A percentile compares a stretch with the other conserved stretches of the same genome.
These are phyloP conservation scores for Hypoxylon lienhwacheense DNA, from an alignment of 495 filamentous ascomycete species.

Conservation along the genomic window DNA sequence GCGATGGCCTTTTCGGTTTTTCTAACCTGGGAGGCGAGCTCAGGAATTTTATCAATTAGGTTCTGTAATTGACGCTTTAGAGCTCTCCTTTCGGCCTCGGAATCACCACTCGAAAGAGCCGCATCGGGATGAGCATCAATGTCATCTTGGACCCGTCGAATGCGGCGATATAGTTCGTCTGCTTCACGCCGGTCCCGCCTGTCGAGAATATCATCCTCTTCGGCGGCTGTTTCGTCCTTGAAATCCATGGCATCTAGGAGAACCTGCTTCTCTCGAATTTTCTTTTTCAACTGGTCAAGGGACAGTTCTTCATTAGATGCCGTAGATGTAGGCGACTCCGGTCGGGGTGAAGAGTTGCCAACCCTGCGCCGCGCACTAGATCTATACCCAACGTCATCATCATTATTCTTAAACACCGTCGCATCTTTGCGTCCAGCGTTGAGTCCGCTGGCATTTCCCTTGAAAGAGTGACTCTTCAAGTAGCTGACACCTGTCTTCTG, in stretches of 20 bases:
- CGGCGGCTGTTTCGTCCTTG: slow-evolving; percentile 83
- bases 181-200: slow-evolving; percentile 88
- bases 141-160: slow-evolving; percentile 93
- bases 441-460: slow-evolving; percentile 48
- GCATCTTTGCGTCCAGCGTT: slow-evolving; percentile 78
- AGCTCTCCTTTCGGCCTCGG: slow-evolving; percentile 79
- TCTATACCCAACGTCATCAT: slow-evolving; percentile 84
- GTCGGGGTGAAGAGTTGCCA: slow-evolving; percentile 72
- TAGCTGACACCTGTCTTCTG: slow-evolving; percentile 98
- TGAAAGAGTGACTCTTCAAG: slow-evolving; percentile 93
- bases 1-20: slow-evolving; percentile 90
- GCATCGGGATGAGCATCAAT: slow-evolving; percentile 91
- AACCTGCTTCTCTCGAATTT: slow-evolving; percentile 91
- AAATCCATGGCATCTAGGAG: slow-evolving; percentile 98
- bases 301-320: slow-evolving; percentile 76
- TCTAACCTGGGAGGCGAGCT: slow-evolving; percentile 88
- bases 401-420: slow-evolving; percentile 95
- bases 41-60: slow-evolving; percentile 84
- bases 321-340: slow-evolving; percentile 72
- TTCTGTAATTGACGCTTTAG: slow-evolving; percentile 87
- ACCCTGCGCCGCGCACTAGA: slow-evolving; percentile 91
- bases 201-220: slow-evolving; percentile 91
- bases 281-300: slow-evolving; percentile 86
- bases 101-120: slow-evolving; percentile 70
- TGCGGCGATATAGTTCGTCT: slow-evolving; percentile 89